Percentiles rank a stretch among this genome's conserved stretches.
These are phyloP conservation scores for Terana coerulea DNA, from an alignment of 768 basidiomycete species.

Conservation along the genomic window DNA sequence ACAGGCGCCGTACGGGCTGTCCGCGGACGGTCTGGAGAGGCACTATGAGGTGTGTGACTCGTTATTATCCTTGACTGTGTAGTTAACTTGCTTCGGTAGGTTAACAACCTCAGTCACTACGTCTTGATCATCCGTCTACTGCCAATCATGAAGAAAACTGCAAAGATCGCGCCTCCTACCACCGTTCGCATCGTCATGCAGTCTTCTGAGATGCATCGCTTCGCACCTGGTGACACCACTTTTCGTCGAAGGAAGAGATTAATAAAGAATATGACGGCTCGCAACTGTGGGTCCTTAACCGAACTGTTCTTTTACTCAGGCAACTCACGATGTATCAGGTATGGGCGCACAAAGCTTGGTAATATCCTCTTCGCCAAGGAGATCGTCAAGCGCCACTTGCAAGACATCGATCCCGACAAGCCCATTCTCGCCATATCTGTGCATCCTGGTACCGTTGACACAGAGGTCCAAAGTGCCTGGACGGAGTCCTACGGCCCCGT, in stretches of 20 bases:
- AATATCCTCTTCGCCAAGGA: constrained; percentile 23
- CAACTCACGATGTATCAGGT: constrained; percentile 7
- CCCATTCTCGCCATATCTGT: constrained; percentile 25
- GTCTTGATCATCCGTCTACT: constrained; percentile 25
- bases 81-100: constrained; percentile 12
- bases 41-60: constrained; percentile 23
- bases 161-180: constrained; percentile 17
- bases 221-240: constrained; percentile 19
- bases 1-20: constrained; percentile 25
- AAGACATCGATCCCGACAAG: constrained; percentile 11
- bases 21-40: constrained; percentile 23
- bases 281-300: constrained; percentile 14
- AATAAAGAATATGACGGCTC: constrained; percentile 21
- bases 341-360: constrained; percentile 26
- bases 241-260: constrained; percentile 25
- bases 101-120: constrained; percentile 26
- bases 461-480: constrained; percentile 25
- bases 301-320: background rate
- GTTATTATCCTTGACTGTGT: background rate
- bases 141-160: constrained; percentile 26
- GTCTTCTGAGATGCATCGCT: constrained; percentile 25
- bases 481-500: constrained; percentile 20
- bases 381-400: constrained; percentile 21
- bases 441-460: constrained; percentile 28
- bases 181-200: constrained; percentile 28